These are phyloP conservation scores for Paspalum notatum DNA, from an alignment of 176 grass and related monocot genomes.

Conservation along the genomic window DNA sequence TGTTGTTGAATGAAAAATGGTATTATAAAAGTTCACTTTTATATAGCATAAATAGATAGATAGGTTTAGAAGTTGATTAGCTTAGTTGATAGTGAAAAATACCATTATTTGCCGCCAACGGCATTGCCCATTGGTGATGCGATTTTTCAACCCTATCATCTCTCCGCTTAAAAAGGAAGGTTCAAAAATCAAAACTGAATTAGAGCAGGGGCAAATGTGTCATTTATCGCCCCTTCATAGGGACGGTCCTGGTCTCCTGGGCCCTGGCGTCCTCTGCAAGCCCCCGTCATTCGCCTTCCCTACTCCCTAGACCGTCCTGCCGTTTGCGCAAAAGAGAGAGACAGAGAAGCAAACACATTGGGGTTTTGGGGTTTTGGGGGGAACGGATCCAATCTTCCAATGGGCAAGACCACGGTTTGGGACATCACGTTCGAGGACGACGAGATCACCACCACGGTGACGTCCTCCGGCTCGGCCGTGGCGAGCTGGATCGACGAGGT, in stretches of 20 bases:
- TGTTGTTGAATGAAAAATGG: no score
- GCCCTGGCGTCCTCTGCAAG: neutral
- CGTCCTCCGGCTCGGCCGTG: conserved; percentile 37
- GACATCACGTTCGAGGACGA: neutral
- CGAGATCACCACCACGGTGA: conserved; percentile 46
- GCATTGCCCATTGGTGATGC: no score
- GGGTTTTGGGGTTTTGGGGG: neutral
- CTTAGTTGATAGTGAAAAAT: no score
- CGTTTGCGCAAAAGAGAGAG: neutral
- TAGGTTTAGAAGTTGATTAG: no score
- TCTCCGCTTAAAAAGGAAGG: neutral
- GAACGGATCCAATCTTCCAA: neutral
- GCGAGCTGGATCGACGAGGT: conserved; percentile 3
- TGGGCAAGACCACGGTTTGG: conserved; percentile 32
- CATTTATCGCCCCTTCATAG: neutral
- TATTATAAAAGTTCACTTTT: no score
- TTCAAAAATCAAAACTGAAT: neutral
- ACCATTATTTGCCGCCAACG: no score
- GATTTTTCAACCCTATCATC: neutral
- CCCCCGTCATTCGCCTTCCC: no score
- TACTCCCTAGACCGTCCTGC: neutral
- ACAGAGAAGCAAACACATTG: no score
- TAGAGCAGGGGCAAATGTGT: neutral
- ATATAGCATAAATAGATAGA: no score
- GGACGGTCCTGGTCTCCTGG: no score